Evolutionary conservation across 2,329 filamentous ascomycete genomes (phyloP).

Genomic region (Sarocladium oryzae): DNA sequence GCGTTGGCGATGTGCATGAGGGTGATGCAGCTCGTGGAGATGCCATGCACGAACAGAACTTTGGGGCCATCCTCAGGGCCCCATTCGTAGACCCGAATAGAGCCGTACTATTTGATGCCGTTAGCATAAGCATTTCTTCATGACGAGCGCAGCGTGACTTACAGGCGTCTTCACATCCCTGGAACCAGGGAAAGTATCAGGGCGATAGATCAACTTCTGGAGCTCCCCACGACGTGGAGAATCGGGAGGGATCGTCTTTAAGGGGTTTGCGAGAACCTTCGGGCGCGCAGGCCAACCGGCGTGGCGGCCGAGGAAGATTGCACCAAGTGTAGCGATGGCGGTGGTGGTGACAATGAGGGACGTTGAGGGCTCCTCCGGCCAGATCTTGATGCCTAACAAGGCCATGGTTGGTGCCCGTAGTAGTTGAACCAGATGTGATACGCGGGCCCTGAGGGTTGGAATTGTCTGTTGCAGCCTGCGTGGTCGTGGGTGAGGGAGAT

Average conservation of each 20-base stretch:
- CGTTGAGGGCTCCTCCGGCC: slow-evolving; percentile 15
- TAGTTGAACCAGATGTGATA: too few relatives aligned
- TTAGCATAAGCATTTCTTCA: too few relatives aligned
- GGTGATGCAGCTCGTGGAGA: slow-evolving; percentile 74
- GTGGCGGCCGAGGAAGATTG: slow-evolving; percentile 20
- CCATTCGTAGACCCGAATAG: slow-evolving; percentile 74
- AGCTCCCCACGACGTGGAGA: slow-evolving; percentile 19
- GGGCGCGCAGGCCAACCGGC: slow-evolving; percentile 33
- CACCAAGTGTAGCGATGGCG: slow-evolving; percentile 31
- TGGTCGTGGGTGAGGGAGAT: not conserved
- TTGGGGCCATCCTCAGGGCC: slow-evolving; percentile 67
- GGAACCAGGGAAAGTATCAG: slow-evolving; percentile 63
- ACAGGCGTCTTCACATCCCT: slow-evolving; percentile 66
- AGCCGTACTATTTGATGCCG: slow-evolving; percentile 57
- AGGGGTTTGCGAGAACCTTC: slow-evolving; percentile 37
- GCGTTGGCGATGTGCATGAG: slow-evolving; percentile 60
- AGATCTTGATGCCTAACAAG: not conserved
- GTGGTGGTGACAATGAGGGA: slow-evolving; percentile 32
- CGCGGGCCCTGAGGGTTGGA: too few relatives aligned
- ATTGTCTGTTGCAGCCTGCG: too few relatives aligned
- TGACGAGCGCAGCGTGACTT: slow-evolving; percentile 15
- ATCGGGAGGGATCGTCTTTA: slow-evolving; percentile 31
- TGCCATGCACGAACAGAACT: slow-evolving; percentile 74
- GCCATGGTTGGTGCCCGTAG: slow-evolving; percentile 9
- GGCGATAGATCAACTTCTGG: slow-evolving; percentile 48